Evolutionary conservation across 805 yeast species (phyloP).

Genomic region (Torulaspora microellipsoides): DNA sequence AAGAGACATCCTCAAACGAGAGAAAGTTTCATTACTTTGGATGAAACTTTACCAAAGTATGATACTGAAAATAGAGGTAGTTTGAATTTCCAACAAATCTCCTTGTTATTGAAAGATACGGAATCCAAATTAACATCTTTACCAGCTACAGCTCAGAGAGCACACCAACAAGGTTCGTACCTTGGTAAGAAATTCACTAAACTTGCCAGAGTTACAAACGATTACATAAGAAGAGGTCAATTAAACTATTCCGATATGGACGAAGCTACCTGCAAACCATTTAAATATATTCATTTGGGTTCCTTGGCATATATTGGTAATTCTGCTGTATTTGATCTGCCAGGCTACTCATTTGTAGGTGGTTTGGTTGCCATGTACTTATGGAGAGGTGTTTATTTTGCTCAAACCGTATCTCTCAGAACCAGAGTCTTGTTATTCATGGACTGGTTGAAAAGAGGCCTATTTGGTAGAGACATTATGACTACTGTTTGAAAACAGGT

Average conservation of each 20-base stretch:
- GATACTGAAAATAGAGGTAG: constrained; percentile 46
- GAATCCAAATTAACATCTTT: constrained; percentile 61
- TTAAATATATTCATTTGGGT: constrained; percentile 60
- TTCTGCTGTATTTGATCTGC: constrained; percentile 63
- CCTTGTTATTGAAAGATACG: constrained; percentile 46
- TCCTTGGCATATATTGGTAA: constrained; percentile 66
- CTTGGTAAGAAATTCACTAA: constrained; percentile 56
- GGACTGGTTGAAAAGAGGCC: constrained; percentile 65
- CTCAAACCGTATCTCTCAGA: constrained; percentile 61
- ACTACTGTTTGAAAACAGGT: constrained; percentile 14
- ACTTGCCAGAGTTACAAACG: constrained; percentile 44
- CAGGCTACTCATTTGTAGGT: constrained; percentile 59
- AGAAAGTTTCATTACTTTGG: constrained; percentile 49
- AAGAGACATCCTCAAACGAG: constrained; percentile 53
- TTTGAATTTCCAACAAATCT: constrained; percentile 49
- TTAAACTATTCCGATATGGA: constrained; percentile 24
- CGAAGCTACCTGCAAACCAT: constrained; percentile 51
- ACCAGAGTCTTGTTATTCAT: constrained; percentile 58
- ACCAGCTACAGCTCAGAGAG: constrained; percentile 74
- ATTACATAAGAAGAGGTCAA: constrained; percentile 10
- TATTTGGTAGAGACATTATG: constrained; percentile 49
- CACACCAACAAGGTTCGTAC: constrained; percentile 66
- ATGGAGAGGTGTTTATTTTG: constrained; percentile 68
- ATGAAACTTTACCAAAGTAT: constrained; percentile 49
- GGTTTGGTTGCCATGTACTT: constrained; percentile 67